Evolutionary conservation across 768 basidiomycete genomes (phyloP).

Genomic region (Suillus weaverae): DNA sequence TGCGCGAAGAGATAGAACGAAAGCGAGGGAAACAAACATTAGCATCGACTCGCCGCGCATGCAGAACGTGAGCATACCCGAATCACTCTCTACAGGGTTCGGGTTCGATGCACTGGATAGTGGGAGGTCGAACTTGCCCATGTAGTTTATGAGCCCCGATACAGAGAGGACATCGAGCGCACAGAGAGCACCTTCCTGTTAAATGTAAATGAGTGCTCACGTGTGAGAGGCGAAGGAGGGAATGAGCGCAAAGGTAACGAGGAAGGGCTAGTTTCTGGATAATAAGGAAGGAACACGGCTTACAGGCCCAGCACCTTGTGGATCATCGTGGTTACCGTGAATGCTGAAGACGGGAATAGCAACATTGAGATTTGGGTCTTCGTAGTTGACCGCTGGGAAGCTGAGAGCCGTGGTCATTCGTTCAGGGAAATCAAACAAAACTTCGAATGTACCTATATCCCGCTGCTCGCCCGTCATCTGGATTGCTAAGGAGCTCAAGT

Average conservation of each 20-base stretch:
- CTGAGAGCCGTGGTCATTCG: constrained; percentile 38
- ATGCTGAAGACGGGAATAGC: constrained; percentile 98
- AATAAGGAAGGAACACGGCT: constrained; percentile 26
- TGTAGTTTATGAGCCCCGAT: constrained; percentile 93
- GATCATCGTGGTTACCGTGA: constrained; percentile 99
- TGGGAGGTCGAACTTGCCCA: constrained; percentile 93
- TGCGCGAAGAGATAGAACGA: not conserved
- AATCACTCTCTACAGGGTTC: constrained; percentile 19
- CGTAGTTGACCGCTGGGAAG: constrained; percentile 96
- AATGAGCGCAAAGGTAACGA: not conserved
- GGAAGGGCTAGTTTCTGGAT: not conserved
- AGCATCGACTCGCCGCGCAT: not conserved
- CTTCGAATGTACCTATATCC: constrained; percentile 70
- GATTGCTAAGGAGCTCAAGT: constrained; percentile 90
- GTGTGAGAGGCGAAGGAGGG: not conserved
- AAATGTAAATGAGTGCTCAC: not conserved
- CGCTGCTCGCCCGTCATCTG: constrained; percentile 82
- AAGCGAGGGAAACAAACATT: not conserved
- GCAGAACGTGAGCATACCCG: not conserved
- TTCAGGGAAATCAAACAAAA: not conserved
- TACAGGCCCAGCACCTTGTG: constrained; percentile 92
- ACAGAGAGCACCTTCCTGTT: constrained; percentile 92
- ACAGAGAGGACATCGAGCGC: constrained; percentile 95
- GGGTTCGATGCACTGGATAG: constrained; percentile 50
- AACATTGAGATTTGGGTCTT: constrained; percentile 94